Evolutionary conservation across 139 green algal genomes (phyloP), one percentile per base, ranked within the genome.

Genomic region (Chlorella vulgaris): DNA sequence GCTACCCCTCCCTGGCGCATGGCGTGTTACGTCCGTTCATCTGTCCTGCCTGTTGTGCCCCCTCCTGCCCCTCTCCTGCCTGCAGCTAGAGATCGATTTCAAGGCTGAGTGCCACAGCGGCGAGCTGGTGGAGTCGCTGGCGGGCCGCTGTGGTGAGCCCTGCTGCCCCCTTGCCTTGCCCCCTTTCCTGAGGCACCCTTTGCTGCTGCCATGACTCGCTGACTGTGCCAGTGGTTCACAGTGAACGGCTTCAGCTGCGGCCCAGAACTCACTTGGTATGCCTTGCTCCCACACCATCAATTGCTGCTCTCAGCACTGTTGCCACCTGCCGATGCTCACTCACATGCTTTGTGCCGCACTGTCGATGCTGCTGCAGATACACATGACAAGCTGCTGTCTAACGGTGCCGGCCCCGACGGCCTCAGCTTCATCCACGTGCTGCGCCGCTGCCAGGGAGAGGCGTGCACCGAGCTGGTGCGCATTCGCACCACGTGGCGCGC

Each of bases 81-180:
- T 68, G 77, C 77, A 97, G 92, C 75, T 97, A 6, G 94, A 97
- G 82, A 84, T 97, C 33, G 95, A 98, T 79, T 98, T 94, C 89
- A 96, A 96, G 85, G 87, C 87, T 0, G 95, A 98, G 89, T 97
- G 93, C 82, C 81, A 81, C 18, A 89, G 88, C 19, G 95, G 95
- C 4, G 87, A 98, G 81, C 50, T 76, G 7, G 50, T 83, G 42
- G 74, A 70, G 66, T 61, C 66, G 67, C 67, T 69, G 51, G 71
- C 79, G 28, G 39, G 65, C 26, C 60, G 53, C 60, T 65, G 42
- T 38, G 73, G 35, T 60, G 31, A 50, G 73, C 31, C 18, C 33
- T 21, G 38, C 38, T 74, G 67, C 18, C 55, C 21, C 18, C 55
- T 65, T 5, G 55, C 55, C 55, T 31, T 15, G 47, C 47, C 47